Conservation (phyloP, 2,329 filamentous ascomycete species). For the Neofusicoccum parvum region DNA sequence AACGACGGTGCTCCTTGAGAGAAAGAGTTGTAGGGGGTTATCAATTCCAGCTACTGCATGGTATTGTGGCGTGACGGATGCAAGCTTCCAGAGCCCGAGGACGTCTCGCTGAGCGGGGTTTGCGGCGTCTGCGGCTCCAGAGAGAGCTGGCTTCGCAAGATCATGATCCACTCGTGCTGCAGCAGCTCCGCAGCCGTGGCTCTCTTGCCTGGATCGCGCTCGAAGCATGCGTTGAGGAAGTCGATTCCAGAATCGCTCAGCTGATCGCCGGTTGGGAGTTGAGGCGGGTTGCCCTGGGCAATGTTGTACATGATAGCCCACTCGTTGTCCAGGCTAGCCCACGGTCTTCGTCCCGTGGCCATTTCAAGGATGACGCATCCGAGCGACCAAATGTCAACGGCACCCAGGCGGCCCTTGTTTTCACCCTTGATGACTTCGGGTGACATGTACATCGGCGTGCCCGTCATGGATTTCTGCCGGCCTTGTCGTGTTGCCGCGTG, state of each 20-base stretch:
- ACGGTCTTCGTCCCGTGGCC: conserved; percentile 91
- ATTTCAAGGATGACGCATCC: conserved; percentile 97
- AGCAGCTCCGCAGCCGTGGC: conserved; percentile 84
- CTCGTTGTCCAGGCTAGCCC: conserved; percentile 96
- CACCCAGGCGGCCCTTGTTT: conserved; percentile 71
- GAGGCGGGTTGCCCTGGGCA: conserved; percentile 90
- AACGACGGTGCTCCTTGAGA: background rate
- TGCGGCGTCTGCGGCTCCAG: conserved; percentile 51
- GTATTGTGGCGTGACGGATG: conserved; percentile 12
- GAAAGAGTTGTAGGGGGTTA: background rate
- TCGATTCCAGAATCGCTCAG: conserved; percentile 83
- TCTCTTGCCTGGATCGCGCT: conserved; percentile 76
- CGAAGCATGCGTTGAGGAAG: conserved; percentile 85
- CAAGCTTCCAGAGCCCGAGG: conserved; percentile 1
- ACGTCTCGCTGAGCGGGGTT: conserved; percentile 36
- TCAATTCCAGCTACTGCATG: background rate
- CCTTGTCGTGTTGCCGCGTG: conserved; percentile 54
- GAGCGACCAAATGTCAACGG: conserved; percentile 94
- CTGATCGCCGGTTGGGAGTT: conserved; percentile 79
- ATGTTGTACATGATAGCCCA: conserved; percentile 99
- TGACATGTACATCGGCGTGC: conserved; percentile 99
- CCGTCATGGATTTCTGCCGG: conserved; percentile 86
- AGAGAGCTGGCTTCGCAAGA: conserved; percentile 48
- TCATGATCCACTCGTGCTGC: conserved; percentile 85
- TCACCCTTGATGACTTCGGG: conserved; percentile 96